A percentile compares a stretch with the other conserved stretches of the same genome.
These are phyloP conservation scores for Xanthoceras sorbifolium DNA, from an alignment of 345 rosid species.

Conservation along the genomic window DNA sequence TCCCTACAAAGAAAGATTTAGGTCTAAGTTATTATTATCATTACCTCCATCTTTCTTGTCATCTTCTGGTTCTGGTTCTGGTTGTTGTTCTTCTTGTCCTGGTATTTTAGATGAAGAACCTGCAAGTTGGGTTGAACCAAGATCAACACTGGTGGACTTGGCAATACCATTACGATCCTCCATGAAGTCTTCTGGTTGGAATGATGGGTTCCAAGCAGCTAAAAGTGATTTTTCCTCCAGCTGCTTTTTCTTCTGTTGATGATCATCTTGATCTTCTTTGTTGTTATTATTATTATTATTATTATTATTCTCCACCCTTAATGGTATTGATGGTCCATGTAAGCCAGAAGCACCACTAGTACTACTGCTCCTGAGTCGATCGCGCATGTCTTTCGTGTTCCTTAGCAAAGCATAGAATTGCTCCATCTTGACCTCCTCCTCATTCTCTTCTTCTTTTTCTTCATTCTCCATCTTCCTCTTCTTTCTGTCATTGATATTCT, in stretches of 20 bases:
- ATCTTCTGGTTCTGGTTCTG: not conserved
- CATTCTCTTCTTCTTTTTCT: constrained; percentile 13
- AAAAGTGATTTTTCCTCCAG: not conserved
- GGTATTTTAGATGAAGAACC: constrained; percentile 20
- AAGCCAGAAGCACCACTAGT: not conserved
- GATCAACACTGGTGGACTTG: not conserved
- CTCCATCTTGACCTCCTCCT: constrained; percentile 36
- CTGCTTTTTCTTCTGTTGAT: not conserved
- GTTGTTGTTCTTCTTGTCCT: not conserved
- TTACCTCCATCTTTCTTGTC: constrained; percentile 1
- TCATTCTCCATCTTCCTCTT: constrained; percentile 26
- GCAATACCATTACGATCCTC: not conserved
- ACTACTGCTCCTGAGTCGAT: constrained; percentile 8
- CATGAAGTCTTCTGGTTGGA: constrained; percentile 31
- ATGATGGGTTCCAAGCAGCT: constrained; percentile 27
- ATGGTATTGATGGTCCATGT: not conserved
- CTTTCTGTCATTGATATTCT: constrained; percentile 18
- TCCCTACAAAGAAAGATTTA: constrained; percentile 20
- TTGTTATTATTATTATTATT: not conserved
- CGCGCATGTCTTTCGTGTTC: constrained; percentile 29
- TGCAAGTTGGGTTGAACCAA: not conserved
- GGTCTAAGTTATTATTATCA: constrained; percentile 16
- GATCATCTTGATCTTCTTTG: not conserved
- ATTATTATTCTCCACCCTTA: not conserved
- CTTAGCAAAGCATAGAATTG: constrained; percentile 36